phyloP scores from a whole-genome alignment of 106 monocot genomes.

The Acorus calamus region DNA sequence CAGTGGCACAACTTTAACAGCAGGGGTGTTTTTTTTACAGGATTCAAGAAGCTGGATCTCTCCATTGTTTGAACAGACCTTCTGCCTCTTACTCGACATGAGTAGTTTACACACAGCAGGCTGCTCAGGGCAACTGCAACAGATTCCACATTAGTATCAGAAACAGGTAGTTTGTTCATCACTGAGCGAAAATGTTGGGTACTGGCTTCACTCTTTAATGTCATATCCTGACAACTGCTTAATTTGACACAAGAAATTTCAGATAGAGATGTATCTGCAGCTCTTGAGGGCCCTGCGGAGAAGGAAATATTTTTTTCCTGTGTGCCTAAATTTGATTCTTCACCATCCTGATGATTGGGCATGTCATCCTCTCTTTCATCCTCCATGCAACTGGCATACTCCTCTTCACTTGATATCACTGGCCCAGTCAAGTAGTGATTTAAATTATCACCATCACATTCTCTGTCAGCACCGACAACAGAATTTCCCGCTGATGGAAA shows the following conservation, averaged over 20 bases:
- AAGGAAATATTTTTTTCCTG: slow-evolving; percentile 14
- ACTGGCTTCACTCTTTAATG: slow-evolving; percentile 33
- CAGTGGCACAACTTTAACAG: slow-evolving; percentile 4
- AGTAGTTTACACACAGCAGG: slow-evolving; percentile 10
- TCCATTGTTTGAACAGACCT: slow-evolving; percentile 6
- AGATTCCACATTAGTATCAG: slow-evolving; percentile 14
- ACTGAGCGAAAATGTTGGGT: slow-evolving; percentile 51
- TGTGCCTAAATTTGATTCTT: slow-evolving; percentile 5
- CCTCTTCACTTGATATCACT: slow-evolving; percentile 5
- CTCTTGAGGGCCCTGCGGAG: slow-evolving; percentile 9
- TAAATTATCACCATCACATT: background rate
- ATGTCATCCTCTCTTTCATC: slow-evolving; percentile 6
- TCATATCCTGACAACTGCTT: slow-evolving; percentile 15
- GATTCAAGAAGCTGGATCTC: slow-evolving; percentile 8
- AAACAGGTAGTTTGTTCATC: slow-evolving; percentile 21
- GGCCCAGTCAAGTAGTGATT: background rate
- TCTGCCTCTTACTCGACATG: slow-evolving; percentile 13
- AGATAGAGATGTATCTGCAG: slow-evolving; percentile 11
- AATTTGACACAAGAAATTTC: slow-evolving; percentile 13
- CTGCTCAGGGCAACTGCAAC: slow-evolving; percentile 10
- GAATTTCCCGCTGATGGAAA: slow-evolving; percentile 1
- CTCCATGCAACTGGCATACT: background rate
- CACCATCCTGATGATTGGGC: slow-evolving; percentile 6
- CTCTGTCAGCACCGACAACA: background rate
- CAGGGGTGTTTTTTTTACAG: slow-evolving; percentile 5